A percentile compares a stretch with the other conserved stretches of the same genome.
These are phyloP conservation scores for Geosiphon pyriformis DNA, from an alignment of 192 early-diverging fungal genomes.

Conservation along the genomic window DNA sequence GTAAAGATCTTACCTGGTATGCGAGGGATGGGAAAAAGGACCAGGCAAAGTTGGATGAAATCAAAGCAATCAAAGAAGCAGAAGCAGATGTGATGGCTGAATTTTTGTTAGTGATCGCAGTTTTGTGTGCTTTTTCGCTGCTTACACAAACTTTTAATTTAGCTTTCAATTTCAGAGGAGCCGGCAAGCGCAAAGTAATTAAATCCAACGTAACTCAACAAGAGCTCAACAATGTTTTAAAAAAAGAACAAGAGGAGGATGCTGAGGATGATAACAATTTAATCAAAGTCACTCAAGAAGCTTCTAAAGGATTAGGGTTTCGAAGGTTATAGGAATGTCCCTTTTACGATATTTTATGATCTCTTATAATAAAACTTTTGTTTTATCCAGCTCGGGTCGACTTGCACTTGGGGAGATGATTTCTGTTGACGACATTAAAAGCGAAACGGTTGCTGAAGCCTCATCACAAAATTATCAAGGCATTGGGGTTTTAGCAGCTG, in stretches of 20 bases:
- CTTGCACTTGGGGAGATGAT: not conserved
- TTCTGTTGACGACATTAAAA: not conserved
- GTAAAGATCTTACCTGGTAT: constrained; percentile 71
- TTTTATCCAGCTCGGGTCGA: not conserved
- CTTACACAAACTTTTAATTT: too few relatives aligned
- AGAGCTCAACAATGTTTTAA: constrained; percentile 3
- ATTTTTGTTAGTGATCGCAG: constrained; percentile 39
- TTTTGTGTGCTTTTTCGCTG: not conserved
- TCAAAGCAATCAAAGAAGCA: constrained; percentile 52
- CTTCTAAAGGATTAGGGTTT: not conserved
- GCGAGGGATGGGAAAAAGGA: constrained; percentile 48
- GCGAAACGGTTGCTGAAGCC: too few relatives aligned
- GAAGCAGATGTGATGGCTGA: constrained; percentile 56
- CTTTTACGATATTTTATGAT: too few relatives aligned
- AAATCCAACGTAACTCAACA: constrained; percentile 2
- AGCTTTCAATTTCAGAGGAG: not conserved
- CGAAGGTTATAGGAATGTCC: not conserved
- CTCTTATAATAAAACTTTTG: not conserved
- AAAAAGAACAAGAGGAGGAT: not conserved
- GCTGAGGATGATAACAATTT: not conserved
- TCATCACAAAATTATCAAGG: not conserved
- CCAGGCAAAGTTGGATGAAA: constrained; percentile 33
- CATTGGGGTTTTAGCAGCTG: not conserved
- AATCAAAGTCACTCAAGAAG: not conserved
- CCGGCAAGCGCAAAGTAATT: not conserved